phyloP scores from a whole-genome alignment of 208 protist species.

The Crithidia brevicula region DNA sequence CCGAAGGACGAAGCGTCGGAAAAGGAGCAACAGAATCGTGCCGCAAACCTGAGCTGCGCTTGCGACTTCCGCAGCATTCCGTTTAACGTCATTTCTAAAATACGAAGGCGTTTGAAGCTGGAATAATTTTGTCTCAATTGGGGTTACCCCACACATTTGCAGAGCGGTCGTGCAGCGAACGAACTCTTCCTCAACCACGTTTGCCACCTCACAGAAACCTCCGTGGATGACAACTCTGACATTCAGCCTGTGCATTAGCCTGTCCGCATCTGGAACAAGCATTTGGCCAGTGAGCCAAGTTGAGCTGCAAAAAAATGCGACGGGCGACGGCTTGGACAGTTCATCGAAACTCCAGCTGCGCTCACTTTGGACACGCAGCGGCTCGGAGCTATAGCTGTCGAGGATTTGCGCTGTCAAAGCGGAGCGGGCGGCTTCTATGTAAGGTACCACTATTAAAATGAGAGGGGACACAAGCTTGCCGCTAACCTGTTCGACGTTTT shows the following conservation, averaged over 20 bases:
- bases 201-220: conserved; percentile 45
- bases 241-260: conserved; percentile 31
- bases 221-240: conserved; percentile 48
- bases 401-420: conserved; percentile 38
- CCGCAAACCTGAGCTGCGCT: conserved; percentile 2
- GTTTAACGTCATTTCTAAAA: background rate
- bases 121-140: conserved; percentile 25
- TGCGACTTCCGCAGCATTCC: conserved; percentile 16
- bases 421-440: conserved; percentile 24
- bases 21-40: conserved; percentile 67
- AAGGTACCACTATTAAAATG: conserved; percentile 53
- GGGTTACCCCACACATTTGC: conserved; percentile 11
- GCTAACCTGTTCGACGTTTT: background rate
- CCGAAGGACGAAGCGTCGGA: conserved; percentile 61
- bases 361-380: conserved; percentile 44
- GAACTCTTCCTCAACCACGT: conserved; percentile 49
- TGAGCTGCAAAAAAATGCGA: conserved; percentile 60
- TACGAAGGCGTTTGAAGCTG: conserved; percentile 16
- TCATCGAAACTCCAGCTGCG: conserved; percentile 14
- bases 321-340: conserved; percentile 29
- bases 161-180: conserved; percentile 26
- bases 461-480: conserved; percentile 8
- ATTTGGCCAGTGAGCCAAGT: conserved; percentile 44
- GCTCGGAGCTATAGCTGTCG: conserved; percentile 67
- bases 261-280: conserved; percentile 16